These are phyloP conservation scores for Lactarius akahatsu DNA, from an alignment of 768 basidiomycete genomes.

Conservation along the genomic window DNA sequence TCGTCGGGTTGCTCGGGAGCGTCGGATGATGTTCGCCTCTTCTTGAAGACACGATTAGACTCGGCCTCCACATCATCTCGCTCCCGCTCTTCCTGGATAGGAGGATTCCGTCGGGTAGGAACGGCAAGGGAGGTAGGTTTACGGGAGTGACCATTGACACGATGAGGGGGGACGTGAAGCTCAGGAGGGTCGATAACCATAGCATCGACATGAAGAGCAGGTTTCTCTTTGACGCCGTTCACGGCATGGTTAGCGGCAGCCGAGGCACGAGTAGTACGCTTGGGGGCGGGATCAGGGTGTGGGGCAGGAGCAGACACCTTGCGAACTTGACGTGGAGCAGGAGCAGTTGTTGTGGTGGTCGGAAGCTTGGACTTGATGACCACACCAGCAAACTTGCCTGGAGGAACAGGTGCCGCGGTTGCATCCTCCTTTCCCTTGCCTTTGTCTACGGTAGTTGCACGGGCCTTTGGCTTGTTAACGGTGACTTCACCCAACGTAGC, in stretches of 20 bases:
- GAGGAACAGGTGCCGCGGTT: conserved; percentile 31
- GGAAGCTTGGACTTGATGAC: conserved; percentile 53
- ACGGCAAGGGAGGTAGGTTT: conserved; percentile 8
- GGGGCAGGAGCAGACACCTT: conserved; percentile 39
- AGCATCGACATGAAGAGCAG: conserved; percentile 46
- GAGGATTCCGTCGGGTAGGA: conserved; percentile 10
- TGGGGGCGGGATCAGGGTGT: conserved; percentile 14
- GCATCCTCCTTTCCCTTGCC: conserved; percentile 51
- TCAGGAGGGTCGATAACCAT: conserved; percentile 43
- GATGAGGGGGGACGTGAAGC: conserved; percentile 33
- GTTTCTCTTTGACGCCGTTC: conserved; percentile 35
- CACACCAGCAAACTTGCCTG: conserved; percentile 62
- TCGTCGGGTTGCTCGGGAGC: conserved; percentile 44
- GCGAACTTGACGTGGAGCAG: conserved; percentile 51
- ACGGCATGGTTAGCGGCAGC: conserved; percentile 37
- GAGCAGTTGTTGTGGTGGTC: conserved; percentile 38
- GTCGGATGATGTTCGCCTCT: conserved; percentile 71
- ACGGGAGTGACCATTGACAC: conserved; percentile 30
- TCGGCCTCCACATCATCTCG: conserved; percentile 54
- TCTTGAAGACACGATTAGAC: conserved; percentile 63
- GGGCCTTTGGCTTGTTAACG: conserved; percentile 45
- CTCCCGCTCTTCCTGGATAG: conserved; percentile 10
- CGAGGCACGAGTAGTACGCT: conserved; percentile 34
- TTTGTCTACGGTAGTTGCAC: conserved; percentile 44
- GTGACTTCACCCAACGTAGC: conserved; percentile 75